Base-by-base conservation (phyloP, 2,329 filamentous ascomycete species). In the Claviceps pazoutovae region DNA sequence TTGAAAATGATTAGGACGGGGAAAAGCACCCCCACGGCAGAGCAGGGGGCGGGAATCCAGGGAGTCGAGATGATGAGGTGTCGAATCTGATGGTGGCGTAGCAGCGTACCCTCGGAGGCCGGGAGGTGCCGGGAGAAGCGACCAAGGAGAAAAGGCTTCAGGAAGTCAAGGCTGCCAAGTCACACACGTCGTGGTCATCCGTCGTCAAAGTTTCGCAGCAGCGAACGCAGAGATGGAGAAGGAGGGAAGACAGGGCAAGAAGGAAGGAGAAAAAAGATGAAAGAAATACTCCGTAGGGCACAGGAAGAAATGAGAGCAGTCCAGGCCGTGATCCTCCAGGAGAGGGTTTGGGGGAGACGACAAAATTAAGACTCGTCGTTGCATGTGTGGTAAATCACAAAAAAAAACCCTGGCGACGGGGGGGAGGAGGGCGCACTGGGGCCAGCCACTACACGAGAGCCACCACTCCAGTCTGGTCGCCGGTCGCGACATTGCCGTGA, bases 231-330 rank as follows among this genome's bases (percentile, higher is more conserved):
- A 45, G 48, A 50, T 4, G 51, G 53, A 47, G 45, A 38, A 52
- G 51, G 30, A 53, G 46, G 34, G 46, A 45, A 48, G 53, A 50
- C 55, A 45, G 48, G 53, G 43, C 46, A 52, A 49, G 42, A 48
- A 53, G 16, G 26, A 34, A 23, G 52, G 51, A 51, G 54, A 53
- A 53, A 53, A 54, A 51, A 53, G 52, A 53, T 51, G 51, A 5
- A 43, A 14, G 21, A 43, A 43, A 43, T 43, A 43, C 30, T 34
- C 30, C 30, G 30, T 34, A 34, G 30, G 41, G 41, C 41, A 17
- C 17, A 43, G 41, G 41, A 19, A 43, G 51, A 14, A 47, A 37
- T 26, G 42, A 34, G 39, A 34, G 36, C 42, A 16, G 48, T 50
- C 48, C 48, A 44, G 30, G 42, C 19, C 36, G 49, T 46, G 49